These are phyloP conservation scores for Trichoderma pleuroti DNA, from an alignment of 2,329 filamentous ascomycete genomes.

Conservation along the genomic window DNA sequence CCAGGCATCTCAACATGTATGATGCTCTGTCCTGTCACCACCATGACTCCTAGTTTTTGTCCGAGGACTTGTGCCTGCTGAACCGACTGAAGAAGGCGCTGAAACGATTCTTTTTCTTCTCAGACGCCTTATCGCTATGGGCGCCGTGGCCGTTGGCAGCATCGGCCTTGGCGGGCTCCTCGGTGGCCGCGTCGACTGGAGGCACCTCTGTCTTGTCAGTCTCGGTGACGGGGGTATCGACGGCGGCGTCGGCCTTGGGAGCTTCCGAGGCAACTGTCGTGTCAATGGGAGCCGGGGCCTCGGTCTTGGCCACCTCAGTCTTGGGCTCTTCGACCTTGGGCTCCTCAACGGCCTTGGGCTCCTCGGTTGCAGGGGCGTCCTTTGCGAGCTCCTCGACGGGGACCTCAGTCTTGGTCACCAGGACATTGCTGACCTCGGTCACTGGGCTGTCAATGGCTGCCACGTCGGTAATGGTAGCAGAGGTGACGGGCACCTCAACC, in stretches of 20 bases:
- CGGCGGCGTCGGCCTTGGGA: slow-evolving; percentile 15
- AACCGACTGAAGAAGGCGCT: slow-evolving; percentile 61
- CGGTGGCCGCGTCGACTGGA: slow-evolving; percentile 6
- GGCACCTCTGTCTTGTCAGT: slow-evolving; percentile 22
- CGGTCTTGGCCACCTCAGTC: slow-evolving; percentile 10
- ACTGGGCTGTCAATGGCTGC: slow-evolving; percentile 20
- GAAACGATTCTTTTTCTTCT: slow-evolving; percentile 62
- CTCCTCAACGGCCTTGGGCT: slow-evolving; percentile 1
- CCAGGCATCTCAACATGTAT: slow-evolving; percentile 14
- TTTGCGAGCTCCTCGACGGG: slow-evolving; percentile 30
- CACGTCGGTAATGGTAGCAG: slow-evolving; percentile 24
- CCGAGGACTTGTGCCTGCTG: slow-evolving; percentile 47
- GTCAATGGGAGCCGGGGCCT: slow-evolving; percentile 1
- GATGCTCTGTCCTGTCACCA: slow-evolving; percentile 11
- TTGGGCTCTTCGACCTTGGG: slow-evolving; percentile 17
- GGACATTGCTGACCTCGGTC: slow-evolving; percentile 24
- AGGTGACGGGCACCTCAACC: slow-evolving; percentile 4
- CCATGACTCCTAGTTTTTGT: slow-evolving; percentile 28
- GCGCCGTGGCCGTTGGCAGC: slow-evolving; percentile 24
- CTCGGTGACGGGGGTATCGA: slow-evolving; percentile 22
- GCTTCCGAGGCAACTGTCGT: slow-evolving; percentile 19
- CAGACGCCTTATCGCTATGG: slow-evolving; percentile 20
- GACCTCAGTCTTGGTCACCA: slow-evolving; percentile 24
- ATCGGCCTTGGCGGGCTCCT: slow-evolving; percentile 22
- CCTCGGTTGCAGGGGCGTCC: slow-evolving; percentile 24